Conservation (phyloP, 2,329 filamentous ascomycete genomes). For the Lasiodiplodia hormozganensis region DNA sequence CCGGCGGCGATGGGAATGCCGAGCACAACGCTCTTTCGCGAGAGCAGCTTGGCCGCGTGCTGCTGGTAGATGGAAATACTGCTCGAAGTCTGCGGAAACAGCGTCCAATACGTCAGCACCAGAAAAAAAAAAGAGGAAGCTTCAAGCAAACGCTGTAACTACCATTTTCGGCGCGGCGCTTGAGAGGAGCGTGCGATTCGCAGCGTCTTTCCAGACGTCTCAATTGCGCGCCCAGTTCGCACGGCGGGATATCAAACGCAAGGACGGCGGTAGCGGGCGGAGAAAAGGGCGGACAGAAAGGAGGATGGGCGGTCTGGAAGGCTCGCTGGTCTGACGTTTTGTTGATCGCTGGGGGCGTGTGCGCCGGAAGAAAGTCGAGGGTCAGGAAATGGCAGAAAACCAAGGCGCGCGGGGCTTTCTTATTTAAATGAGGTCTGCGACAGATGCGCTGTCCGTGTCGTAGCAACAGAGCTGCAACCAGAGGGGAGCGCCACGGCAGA, state of each 20-base stretch:
- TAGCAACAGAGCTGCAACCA: neutral
- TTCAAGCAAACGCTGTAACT: neutral
- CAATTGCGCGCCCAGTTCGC: neutral
- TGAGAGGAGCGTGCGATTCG: constrained; percentile 8
- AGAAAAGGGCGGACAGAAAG: constrained; percentile 9
- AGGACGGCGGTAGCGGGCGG: neutral
- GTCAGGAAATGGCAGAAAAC: neutral
- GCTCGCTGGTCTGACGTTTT: constrained; percentile 10
- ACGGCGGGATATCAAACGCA: neutral
- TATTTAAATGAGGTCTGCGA: constrained; percentile 1
- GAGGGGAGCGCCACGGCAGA: constrained; percentile 13
- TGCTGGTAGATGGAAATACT: constrained; percentile 26
- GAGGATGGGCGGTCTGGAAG: constrained; percentile 22
- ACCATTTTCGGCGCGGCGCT: constrained; percentile 23
- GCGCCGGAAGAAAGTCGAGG: neutral
- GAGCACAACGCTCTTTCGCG: constrained; percentile 26
- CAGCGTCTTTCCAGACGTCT: neutral
- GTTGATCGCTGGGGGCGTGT: neutral
- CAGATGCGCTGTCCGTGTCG: constrained; percentile 3
- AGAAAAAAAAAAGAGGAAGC: neutral
- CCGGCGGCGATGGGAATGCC: constrained; percentile 25
- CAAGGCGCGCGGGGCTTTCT: neutral
- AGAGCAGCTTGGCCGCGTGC: constrained; percentile 27
- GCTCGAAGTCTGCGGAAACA: constrained; percentile 8
- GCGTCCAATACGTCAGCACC: neutral